A percentile compares a stretch with the other conserved stretches of the same genome.
Evolutionary conservation across 73 alveolate species (phyloP).

Genomic region (Paramecium pentaurelia): DNA sequence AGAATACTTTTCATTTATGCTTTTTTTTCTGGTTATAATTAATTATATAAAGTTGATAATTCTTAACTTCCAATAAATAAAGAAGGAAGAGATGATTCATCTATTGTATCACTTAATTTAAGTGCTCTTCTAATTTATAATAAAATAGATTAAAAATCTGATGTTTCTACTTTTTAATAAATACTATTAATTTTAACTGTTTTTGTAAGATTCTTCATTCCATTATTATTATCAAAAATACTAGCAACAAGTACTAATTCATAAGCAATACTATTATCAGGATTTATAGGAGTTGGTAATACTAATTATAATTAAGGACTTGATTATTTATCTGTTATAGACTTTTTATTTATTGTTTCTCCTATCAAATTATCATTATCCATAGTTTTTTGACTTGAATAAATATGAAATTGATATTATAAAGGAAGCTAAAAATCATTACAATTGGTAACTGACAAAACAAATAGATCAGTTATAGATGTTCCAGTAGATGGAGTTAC

Average conservation of each 20-base stretch:
- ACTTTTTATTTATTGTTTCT: neutral
- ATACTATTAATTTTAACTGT: neutral
- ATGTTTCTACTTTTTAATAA: neutral
- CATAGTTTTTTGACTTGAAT: neutral
- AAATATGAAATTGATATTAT: neutral
- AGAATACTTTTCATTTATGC: neutral
- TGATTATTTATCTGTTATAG: neutral
- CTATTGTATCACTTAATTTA: neutral
- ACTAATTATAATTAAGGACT: neutral
- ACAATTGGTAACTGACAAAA: neutral
- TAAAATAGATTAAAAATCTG: neutral
- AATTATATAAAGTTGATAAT: neutral
- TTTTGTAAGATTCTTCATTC: neutral
- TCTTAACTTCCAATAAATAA: neutral
- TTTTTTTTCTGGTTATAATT: neutral
- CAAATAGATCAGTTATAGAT: neutral
- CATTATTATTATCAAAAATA: neutral
- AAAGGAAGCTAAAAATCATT: neutral
- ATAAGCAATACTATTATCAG: neutral
- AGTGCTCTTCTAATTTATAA: neutral
- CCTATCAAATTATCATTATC: neutral
- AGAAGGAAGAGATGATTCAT: neutral
- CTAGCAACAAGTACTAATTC: neutral
- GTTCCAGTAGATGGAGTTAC: neutral
- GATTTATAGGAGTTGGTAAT: neutral